Conservation (phyloP, 1,284 basidiomycete species). For the Ganoderma lingzhi region DNA sequence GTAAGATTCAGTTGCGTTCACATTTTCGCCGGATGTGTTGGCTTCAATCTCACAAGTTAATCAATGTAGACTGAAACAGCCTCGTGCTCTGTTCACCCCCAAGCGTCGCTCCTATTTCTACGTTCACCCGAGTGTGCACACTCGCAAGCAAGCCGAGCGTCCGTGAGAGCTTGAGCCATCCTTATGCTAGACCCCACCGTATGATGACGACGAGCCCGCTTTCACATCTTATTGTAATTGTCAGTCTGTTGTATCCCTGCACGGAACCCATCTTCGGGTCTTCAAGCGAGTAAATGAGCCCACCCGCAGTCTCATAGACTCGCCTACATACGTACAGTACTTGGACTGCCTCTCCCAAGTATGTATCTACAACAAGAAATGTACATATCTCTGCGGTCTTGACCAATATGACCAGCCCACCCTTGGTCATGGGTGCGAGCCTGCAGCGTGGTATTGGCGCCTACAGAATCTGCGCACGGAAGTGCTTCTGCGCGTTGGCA, state of each 20-base stretch:
- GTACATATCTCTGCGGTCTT: too few relatives aligned
- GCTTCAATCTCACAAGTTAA: not conserved
- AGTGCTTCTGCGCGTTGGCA: constrained; percentile 93
- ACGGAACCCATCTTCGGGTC: too few relatives aligned
- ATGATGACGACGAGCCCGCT: not conserved
- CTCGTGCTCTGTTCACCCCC: not conserved
- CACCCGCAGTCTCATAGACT: too few relatives aligned
- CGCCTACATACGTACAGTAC: too few relatives aligned
- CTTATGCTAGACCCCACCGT: not conserved
- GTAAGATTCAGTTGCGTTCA: not conserved
- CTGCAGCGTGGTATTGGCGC: constrained; percentile 4
- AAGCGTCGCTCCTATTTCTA: not conserved
- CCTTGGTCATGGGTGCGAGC: too few relatives aligned
- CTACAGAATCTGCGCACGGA: constrained; percentile 57
- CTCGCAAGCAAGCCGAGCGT: not conserved
- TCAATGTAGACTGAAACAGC: not conserved
- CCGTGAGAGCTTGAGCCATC: not conserved
- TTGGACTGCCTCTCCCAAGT: too few relatives aligned
- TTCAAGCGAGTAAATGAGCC: too few relatives aligned
- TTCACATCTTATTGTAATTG: too few relatives aligned
- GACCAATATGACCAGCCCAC: too few relatives aligned
- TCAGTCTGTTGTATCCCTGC: too few relatives aligned
- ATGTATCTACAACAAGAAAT: too few relatives aligned
- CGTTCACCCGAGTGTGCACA: not conserved
- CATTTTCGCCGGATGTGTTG: not conserved